Evolutionary conservation across 371 early-diverging fungal genomes (phyloP), one percentile per base, ranked within the genome.

Genomic region (Phascolomyces articulosus): DNA sequence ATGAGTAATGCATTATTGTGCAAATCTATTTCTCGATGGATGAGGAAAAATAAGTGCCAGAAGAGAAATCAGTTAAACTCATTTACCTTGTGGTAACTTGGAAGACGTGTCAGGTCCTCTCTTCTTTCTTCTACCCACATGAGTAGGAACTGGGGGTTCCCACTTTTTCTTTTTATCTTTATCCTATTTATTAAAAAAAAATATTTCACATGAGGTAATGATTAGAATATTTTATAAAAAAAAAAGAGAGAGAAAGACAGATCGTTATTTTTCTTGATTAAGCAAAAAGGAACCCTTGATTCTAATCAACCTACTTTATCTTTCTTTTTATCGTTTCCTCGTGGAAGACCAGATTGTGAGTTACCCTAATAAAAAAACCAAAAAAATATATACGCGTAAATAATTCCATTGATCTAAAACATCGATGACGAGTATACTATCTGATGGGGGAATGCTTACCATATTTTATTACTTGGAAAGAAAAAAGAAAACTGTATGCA

Each of bases 71-170:
- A 38, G 13, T 38, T 13, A 38, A 38, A 13, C 29, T 26, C 20
- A 8, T 38, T 31, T 85, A 93, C 96, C 94, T 71, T 91, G 86
- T 40, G 99, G 99, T 63, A 99, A 83, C 75, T 96, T 98, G 55
- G 86, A 83, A n/a, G 92, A 83, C 23, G 97, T 87, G 69, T 97
- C 97, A 29, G 97, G 96, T 54, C 99, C 98, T 82, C 89, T 90
- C 87, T 93, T 95, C 93, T 96, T 96, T 90, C 94, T 96, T 84
- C 94, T 95, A 61, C 99, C 99, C 23, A 98, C 95, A 47, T 98
- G 90, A 15, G 99, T 97, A 24, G 99, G 98, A 40, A 96, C 87
- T 26, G 99, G 98, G 38, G 98, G 99, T 80, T 98, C 98, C 96
- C 96, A 99, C 85, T 97, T 96, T 79, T 98, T 98, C 91, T 68